Conservation (phyloP, 306 rosid genomes). For the Spatholobus suberectus region DNA sequence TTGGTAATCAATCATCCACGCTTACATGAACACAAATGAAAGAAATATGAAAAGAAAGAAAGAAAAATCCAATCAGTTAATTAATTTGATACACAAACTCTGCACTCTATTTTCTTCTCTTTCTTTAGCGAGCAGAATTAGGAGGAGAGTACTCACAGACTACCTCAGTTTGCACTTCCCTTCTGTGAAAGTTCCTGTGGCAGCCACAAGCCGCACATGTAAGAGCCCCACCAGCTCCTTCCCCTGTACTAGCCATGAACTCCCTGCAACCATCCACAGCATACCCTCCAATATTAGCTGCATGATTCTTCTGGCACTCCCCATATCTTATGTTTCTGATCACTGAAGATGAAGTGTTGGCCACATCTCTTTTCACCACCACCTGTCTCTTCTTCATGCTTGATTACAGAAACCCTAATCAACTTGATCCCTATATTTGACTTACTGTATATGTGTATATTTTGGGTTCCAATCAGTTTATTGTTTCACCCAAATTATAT, state of each 20-base stretch:
- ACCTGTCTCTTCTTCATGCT: constrained; percentile 87
- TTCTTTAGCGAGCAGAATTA: constrained; percentile 39
- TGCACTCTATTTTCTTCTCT: not conserved
- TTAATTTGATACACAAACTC: constrained; percentile 41
- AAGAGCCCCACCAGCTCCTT: constrained; percentile 65
- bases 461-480: constrained; percentile 11
- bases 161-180: constrained; percentile 86
- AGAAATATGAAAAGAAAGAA: constrained; percentile 3
- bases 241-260: constrained; percentile 75
- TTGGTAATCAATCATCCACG: constrained; percentile 31
- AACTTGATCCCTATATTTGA: not conserved
- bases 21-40: constrained; percentile 37
- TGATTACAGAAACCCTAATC: constrained; percentile 36
- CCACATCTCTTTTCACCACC: constrained; percentile 56
- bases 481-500: constrained; percentile 24
- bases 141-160: constrained; percentile 96
- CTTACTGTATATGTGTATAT: not conserved
- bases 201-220: constrained; percentile 93
- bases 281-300: constrained; percentile 87
- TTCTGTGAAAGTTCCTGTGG: constrained; percentile 83
- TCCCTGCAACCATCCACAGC: constrained; percentile 94
- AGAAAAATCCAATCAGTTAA: constrained; percentile 40
- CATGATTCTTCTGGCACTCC: constrained; percentile 95
- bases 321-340: constrained; percentile 69
- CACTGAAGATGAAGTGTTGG: constrained; percentile 66